Evolutionary conservation across 2,329 filamentous ascomycete species (phyloP).

Genomic region (Pseudopithomyces chartarum): DNA sequence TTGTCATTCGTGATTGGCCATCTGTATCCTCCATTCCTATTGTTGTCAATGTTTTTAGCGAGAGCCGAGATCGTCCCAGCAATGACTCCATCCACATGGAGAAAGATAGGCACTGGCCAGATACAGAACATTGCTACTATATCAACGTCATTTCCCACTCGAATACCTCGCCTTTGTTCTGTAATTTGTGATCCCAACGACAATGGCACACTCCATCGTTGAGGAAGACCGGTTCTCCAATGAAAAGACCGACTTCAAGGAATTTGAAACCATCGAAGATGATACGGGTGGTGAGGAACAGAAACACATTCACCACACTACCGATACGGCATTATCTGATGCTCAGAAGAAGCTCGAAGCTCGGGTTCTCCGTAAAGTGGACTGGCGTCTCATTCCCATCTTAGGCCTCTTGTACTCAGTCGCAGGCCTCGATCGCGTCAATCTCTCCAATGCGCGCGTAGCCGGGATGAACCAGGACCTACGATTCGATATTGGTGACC

Average conservation of each 20-base stretch:
- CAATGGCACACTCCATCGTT: background rate
- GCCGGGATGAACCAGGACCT: slow-evolving; percentile 55
- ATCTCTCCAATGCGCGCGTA: slow-evolving; percentile 46
- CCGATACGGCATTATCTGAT: slow-evolving; percentile 9
- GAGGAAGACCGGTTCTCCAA: background rate
- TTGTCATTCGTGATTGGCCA: background rate
- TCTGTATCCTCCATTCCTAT: background rate
- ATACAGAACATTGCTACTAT: background rate
- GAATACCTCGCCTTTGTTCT: no score
- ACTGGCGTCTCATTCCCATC: slow-evolving; percentile 47
- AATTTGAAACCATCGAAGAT: slow-evolving; percentile 11
- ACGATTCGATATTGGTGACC: slow-evolving; percentile 44
- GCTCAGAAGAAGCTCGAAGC: slow-evolving; percentile 13
- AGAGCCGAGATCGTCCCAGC: background rate
- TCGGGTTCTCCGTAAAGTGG: slow-evolving; percentile 30
- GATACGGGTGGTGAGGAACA: slow-evolving; percentile 4
- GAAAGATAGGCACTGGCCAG: no score
- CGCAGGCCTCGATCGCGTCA: slow-evolving; percentile 46
- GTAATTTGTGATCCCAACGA: no score
- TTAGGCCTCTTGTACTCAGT: slow-evolving; percentile 48
- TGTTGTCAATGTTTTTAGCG: background rate
- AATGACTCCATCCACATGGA: background rate
- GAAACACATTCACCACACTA: background rate
- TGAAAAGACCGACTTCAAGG: slow-evolving; percentile 1
- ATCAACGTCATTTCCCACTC: background rate